Percentiles rank a stretch among this genome's conserved stretches.
Conservation (phyloP, 2,329 filamentous ascomycete genomes). For the Aspergillus latus region DNA sequence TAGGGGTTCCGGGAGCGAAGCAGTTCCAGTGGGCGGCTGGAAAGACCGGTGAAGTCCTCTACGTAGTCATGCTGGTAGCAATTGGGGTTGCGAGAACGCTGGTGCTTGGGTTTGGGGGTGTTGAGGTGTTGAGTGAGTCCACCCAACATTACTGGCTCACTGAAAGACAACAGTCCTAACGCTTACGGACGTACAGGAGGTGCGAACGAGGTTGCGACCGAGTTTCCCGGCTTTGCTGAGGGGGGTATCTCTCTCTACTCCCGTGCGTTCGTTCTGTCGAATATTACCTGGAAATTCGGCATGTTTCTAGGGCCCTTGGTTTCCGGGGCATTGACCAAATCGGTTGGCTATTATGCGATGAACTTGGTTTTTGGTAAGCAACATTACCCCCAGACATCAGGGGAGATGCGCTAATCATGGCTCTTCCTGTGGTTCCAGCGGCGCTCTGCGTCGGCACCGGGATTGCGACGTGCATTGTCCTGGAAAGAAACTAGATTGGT, state of each 20-base stretch:
- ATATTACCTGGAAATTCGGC: slow-evolving; percentile 1
- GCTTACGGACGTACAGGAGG: not conserved
- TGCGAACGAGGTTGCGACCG: not conserved
- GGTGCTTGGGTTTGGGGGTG: not conserved
- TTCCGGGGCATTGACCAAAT: not conserved
- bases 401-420: too few relatives aligned
- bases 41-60: not conserved
- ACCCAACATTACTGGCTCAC: too few relatives aligned
- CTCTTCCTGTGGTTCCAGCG: not conserved
- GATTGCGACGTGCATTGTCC: not conserved
- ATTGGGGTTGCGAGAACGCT: not conserved
- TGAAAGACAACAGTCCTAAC: too few relatives aligned
- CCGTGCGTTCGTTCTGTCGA: not conserved
- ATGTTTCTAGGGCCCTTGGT: not conserved
- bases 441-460: not conserved
- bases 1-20: not conserved
- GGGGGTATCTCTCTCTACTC: not conserved
- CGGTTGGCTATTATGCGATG: not conserved
- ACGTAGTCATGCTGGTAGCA: not conserved
- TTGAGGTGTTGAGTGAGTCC: not conserved
- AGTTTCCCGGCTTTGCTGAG: not conserved
- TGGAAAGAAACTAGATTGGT: not conserved
- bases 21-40: not conserved
- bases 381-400: too few relatives aligned
- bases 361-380: not conserved